These are phyloP conservation scores for Globisporangium abappressorium DNA, from an alignment of 352 stramenopile genomes.

Conservation along the genomic window DNA sequence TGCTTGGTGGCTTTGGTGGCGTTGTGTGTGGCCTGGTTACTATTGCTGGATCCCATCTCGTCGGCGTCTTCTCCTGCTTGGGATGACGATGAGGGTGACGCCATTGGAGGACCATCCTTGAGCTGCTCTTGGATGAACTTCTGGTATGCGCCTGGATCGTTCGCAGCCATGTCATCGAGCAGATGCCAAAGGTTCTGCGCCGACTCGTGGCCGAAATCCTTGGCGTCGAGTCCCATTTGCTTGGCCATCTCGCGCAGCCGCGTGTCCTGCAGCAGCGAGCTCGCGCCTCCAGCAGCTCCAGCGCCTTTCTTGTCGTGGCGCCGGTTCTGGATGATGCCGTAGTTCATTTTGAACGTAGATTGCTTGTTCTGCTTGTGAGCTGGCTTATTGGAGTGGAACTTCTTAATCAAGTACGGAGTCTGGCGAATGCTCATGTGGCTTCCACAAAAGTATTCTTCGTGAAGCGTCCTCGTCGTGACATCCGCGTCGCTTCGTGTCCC, in stretches of 20 bases:
- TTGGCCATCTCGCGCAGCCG: conserved; percentile 78
- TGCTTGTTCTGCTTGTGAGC: neutral
- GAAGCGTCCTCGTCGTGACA: neutral
- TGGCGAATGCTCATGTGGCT: too few species aligned
- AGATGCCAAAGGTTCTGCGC: conserved; percentile 71
- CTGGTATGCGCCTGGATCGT: conserved; percentile 69
- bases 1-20: neutral
- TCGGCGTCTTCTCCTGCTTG: neutral
- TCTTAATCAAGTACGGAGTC: too few species aligned
- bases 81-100: neutral
- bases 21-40: conserved; percentile 4
- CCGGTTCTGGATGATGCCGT: conserved; percentile 82
- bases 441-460: too few species aligned
- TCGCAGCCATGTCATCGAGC: conserved; percentile 67
- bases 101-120: conserved; percentile 46
- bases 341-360: conserved; percentile 51
- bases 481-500: neutral
- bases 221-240: conserved; percentile 74
- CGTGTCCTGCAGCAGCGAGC: conserved; percentile 46
- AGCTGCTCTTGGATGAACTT: conserved; percentile 83
- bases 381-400: neutral
- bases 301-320: conserved; percentile 33
- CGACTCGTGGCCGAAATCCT: conserved; percentile 65
- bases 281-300: conserved; percentile 18
- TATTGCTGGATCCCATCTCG: neutral